Conservation (phyloP, 441 rosid genomes). For the Gossypium davidsonii region DNA sequence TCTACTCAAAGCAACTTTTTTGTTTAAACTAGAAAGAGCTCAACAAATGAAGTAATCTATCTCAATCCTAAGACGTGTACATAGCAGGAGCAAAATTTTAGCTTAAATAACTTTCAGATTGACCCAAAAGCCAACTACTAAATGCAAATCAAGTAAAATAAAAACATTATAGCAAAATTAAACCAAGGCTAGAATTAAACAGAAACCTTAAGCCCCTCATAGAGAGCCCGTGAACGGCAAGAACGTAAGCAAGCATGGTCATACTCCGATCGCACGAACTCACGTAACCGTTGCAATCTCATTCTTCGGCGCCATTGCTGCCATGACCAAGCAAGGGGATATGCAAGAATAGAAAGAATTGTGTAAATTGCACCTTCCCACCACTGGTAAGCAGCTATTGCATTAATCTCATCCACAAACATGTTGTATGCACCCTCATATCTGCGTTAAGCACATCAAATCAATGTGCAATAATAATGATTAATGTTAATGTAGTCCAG, state of each 20-base stretch:
- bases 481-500: constrained; percentile 15
- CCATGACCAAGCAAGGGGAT: constrained; percentile 99
- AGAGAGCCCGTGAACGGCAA: constrained; percentile 97
- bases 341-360: constrained; percentile 72
- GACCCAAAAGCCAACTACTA: not conserved
- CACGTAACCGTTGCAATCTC: constrained; percentile 85
- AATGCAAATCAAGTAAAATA: not conserved
- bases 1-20: not conserved
- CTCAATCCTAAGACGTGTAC: not conserved
- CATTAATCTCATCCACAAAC: constrained; percentile 96
- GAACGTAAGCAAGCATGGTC: constrained; percentile 98
- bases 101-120: not conserved
- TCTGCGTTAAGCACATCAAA: constrained; percentile 38
- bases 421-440: constrained; percentile 92
- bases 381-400: constrained; percentile 96
- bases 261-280: constrained; percentile 98
- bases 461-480: constrained; percentile 15
- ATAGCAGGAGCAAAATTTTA: not conserved
- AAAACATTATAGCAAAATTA: not conserved
- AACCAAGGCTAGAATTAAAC: not conserved
- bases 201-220: constrained; percentile 96
- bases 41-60: not conserved
- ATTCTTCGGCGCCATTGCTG: constrained; percentile 94
- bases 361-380: constrained; percentile 97
- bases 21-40: not conserved